A percentile compares a stretch with the other conserved stretches of the same genome.
phyloP scores from a whole-genome alignment of 768 basidiomycete species.

The Lactifluus volemus region DNA sequence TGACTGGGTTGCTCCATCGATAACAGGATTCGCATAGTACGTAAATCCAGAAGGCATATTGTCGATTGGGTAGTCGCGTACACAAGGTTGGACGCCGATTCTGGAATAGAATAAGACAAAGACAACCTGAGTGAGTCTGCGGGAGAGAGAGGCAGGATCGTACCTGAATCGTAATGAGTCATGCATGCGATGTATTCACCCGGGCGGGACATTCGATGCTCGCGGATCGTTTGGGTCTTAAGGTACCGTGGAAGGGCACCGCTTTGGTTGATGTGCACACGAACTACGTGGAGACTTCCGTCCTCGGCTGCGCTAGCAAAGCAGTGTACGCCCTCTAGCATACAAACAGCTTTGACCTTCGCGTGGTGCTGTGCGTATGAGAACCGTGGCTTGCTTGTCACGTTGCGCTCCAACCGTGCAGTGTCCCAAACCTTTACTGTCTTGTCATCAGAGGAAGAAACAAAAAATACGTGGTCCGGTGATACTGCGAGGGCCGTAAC shows the following conservation, averaged over 20 bases:
- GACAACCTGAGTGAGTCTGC: slow-evolving; percentile 8
- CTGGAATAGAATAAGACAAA: slow-evolving; percentile 28
- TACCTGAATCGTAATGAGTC: slow-evolving; percentile 73
- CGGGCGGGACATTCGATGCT: slow-evolving; percentile 60
- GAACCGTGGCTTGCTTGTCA: slow-evolving; percentile 63
- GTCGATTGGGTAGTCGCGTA: slow-evolving; percentile 77
- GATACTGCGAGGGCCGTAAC: slow-evolving; percentile 79
- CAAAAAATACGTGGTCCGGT: slow-evolving; percentile 92
- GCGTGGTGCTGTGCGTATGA: slow-evolving; percentile 59
- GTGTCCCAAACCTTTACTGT: slow-evolving; percentile 92
- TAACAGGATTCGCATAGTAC: slow-evolving; percentile 71
- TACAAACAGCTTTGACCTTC: slow-evolving; percentile 58
- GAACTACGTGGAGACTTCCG: slow-evolving; percentile 75
- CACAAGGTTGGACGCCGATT: slow-evolving; percentile 71
- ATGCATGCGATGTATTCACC: slow-evolving; percentile 83
- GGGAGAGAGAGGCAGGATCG: neutral
- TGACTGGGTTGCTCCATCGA: slow-evolving; percentile 80
- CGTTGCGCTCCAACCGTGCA: slow-evolving; percentile 87
- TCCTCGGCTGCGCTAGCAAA: slow-evolving; percentile 83
- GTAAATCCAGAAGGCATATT: slow-evolving; percentile 72
- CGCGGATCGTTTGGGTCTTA: slow-evolving; percentile 72
- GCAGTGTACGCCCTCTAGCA: slow-evolving; percentile 80
- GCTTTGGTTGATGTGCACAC: slow-evolving; percentile 62
- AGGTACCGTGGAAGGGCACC: slow-evolving; percentile 74
- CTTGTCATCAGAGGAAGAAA: slow-evolving; percentile 89